Base-by-base conservation (phyloP, 768 basidiomycete genomes). In the Guyanaporus albipodus region DNA sequence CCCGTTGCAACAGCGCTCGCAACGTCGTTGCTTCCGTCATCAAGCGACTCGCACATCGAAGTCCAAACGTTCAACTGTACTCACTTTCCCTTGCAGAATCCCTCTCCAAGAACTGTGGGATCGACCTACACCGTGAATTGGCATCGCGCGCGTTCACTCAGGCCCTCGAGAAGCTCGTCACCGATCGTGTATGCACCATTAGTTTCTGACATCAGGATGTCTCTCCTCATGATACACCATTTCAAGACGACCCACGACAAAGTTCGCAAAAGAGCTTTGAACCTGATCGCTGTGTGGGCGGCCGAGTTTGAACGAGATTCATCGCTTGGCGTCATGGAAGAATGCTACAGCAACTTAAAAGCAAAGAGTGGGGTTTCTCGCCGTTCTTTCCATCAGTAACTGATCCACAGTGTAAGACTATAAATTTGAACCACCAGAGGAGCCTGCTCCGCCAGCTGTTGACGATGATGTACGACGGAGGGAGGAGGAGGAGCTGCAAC, bases 1-100 rank as follows among this genome's bases (percentile, higher is more conserved):
- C 23, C 38, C 17, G 28, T 36, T 34, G n/a, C 28, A 28, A 9
- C 69, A 97, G 95, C 10, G 91, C 95, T 8, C 86, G 87, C 44
- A 82, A 86, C 56, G 90, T 89, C 46, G 78, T 94, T 50, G 83
- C 85, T 11, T 79, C 95, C 1, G 61, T 96, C 26, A 75, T 93
- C 59, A 97, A 94, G 67, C 89, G 96, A 5, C 76, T 99, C 2
- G 77, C 87, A 9, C 96, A 99, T 68, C 82, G 96, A 17, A 96
- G 89, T 64, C 87, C 96, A 2, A 99, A 95, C 56, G 96, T 99
- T 2, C 96, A 99, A 69, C 78, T 97, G 1, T 97, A 94, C 60
- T 80, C 95, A 6, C 79, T 99, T 5, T 81, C 90, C 2, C 76
- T 98, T 15, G 78, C 85, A 3, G 95, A 97, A 61, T 80, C 93